A percentile compares a stretch with the other conserved stretches of the same genome.
These are phyloP conservation scores for Ceratorhiza oryzae-sativae DNA, from an alignment of 1,284 basidiomycete genomes.

Conservation along the genomic window DNA sequence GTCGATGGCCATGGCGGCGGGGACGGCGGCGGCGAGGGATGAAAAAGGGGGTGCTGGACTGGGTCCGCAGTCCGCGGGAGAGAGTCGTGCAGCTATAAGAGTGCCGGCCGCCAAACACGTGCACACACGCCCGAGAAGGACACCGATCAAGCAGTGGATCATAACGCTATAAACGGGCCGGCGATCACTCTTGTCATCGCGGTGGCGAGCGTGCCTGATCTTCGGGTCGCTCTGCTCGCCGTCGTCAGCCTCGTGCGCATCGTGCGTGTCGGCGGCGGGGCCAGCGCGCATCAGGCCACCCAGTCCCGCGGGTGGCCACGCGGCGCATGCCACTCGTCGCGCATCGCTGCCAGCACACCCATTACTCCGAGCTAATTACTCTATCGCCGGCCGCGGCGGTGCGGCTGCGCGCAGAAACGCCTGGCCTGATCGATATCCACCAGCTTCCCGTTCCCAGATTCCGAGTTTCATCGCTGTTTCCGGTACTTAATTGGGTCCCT, in stretches of 20 bases:
- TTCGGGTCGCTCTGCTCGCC: slow-evolving; percentile 2
- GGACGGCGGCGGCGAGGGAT: slow-evolving; percentile 4
- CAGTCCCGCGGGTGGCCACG: background rate
- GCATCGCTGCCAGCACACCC: background rate
- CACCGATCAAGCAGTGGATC: slow-evolving; percentile 7
- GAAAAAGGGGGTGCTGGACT: slow-evolving; percentile 10
- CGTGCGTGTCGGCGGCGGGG: background rate
- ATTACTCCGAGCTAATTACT: slow-evolving; percentile 20
- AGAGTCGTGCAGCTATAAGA: background rate
- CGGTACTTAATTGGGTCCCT: slow-evolving; percentile 8
- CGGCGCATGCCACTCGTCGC: background rate
- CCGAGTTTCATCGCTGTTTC: background rate
- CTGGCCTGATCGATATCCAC: slow-evolving; percentile 22
- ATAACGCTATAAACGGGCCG: slow-evolving; percentile 7
- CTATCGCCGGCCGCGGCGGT: slow-evolving; percentile 9
- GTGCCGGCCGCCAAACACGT: background rate
- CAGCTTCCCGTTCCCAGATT: background rate
- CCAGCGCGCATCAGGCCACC: background rate
- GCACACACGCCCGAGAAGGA: background rate
- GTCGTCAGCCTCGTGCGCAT: background rate
- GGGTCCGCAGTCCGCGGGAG: no score
- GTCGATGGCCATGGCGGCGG: slow-evolving; percentile 1
- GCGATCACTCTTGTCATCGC: slow-evolving; percentile 22
- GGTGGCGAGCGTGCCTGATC: slow-evolving; percentile 30
- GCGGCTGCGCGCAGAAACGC: background rate